A percentile compares a stretch with the other conserved stretches of the same genome.
Conservation (phyloP, 352 stramenopile species). For the Pythium scleroteichum region DNA sequence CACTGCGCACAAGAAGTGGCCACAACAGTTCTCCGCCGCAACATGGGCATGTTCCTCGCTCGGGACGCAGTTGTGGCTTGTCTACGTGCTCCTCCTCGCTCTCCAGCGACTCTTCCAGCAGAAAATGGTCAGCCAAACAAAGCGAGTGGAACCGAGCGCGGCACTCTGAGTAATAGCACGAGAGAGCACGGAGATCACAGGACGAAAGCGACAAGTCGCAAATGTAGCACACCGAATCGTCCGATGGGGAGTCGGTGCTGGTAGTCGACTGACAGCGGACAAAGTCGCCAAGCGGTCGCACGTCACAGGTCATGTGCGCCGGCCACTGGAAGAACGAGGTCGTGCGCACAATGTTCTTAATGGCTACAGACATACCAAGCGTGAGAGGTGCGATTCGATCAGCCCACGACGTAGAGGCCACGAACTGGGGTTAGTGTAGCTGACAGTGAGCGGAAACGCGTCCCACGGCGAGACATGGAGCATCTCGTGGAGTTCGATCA, state of each 20-base stretch:
- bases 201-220: constrained; percentile 37
- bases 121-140: constrained; percentile 62
- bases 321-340: constrained; percentile 38
- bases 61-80: constrained; percentile 11
- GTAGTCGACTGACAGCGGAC: neutral
- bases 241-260: neutral
- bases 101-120: constrained; percentile 25
- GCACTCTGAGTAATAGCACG: constrained; percentile 50
- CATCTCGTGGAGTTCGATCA: constrained; percentile 70
- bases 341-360: constrained; percentile 37
- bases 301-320: constrained; percentile 44
- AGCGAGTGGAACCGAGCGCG: constrained; percentile 42
- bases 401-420: neutral
- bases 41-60: constrained; percentile 44
- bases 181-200: constrained; percentile 17
- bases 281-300: constrained; percentile 32
- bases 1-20: constrained; percentile 31
- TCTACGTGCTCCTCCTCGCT: neutral
- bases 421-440: constrained; percentile 47
- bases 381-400: neutral
- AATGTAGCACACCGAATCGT: constrained; percentile 37
- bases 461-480: constrained; percentile 55
- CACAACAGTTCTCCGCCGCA: constrained; percentile 48
- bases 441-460: constrained; percentile 48
- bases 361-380: constrained; percentile 5